Base-by-base conservation (phyloP, 2,329 filamentous ascomycete genomes). In the Tympanopsis confertula region DNA sequence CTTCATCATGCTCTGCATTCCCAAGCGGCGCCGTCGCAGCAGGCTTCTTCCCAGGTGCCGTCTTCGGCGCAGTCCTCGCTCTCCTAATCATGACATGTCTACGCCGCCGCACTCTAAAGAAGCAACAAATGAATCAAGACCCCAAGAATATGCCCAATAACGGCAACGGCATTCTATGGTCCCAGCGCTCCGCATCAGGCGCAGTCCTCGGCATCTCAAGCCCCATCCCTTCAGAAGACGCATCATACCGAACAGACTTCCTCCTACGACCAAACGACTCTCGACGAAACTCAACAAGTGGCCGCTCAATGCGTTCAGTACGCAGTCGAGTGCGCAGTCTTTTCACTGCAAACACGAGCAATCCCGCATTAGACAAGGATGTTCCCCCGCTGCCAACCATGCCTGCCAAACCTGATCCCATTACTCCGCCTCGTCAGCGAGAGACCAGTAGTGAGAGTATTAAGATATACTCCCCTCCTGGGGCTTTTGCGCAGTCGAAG, bases 21-120 rank as follows among this genome's bases (percentile, higher is more conserved):
- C 61, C 65, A 14, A 52, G 46, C 17, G 52, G 48, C 26, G 63
- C 62, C 19, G 47, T 67, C 19, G 40, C 57, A 20, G 62, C 58
- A 5, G 64, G 64, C 14, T 63, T 68, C 48, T 64, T 66, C 45
- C 59, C 63, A 3, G 64, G 64, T 4, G 47, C 61, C 13, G 38
- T 63, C n/a, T 51, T 58, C 19, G 64, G 64, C 5, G 54, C 57
- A 13, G 30, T 17, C 30, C 30, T 33, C 7, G 30, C 30, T 12
- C 15, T 33, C 12, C 30, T 33, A 18, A 18, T 18, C 12, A 10
- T 17, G 15, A 12, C 7, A 10, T 18, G 12, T 15, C 12, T 33
- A 7, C 12, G 30, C 7, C 7, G 15, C 10, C 30, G 30, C 7
- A 10, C n/a, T n/a, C n/a, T n/a, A n/a, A n/a, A n/a, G n/a, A n/a